Conservation (phyloP, 306 rosid species). For the Cicer chorassanicum region DNA sequence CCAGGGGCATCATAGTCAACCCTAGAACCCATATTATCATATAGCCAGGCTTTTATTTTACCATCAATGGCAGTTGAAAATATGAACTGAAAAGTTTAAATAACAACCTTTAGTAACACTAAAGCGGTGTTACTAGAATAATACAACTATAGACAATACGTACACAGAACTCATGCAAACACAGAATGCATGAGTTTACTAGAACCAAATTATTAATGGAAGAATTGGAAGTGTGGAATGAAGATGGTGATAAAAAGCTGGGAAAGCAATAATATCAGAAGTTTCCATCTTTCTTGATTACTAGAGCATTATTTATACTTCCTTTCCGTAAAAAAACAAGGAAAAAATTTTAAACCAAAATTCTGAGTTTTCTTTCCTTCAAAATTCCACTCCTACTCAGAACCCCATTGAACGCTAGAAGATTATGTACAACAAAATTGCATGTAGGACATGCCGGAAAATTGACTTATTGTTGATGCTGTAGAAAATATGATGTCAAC, state of each 20-base stretch:
- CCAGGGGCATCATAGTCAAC: conserved; percentile 95
- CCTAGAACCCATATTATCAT: conserved; percentile 79
- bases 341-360: background rate
- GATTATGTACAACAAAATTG: background rate
- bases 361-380: background rate
- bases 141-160: conserved; percentile 31
- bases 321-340: background rate
- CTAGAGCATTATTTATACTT: background rate
- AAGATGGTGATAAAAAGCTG: background rate
- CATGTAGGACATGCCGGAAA: background rate
- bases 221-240: conserved; percentile 14
- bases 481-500: background rate
- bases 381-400: background rate
- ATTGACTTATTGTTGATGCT: background rate
- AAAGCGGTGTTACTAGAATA: conserved; percentile 57
- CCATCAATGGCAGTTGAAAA: conserved; percentile 90
- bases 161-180: conserved; percentile 21
- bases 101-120: conserved; percentile 38
- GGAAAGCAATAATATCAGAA: background rate
- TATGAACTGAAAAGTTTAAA: conserved; percentile 71
- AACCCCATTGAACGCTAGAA: background rate
- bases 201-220: conserved; percentile 12
- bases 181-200: conserved; percentile 6
- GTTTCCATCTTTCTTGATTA: background rate
- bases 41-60: conserved; percentile 91